phyloP scores from a whole-genome alignment of 2,329 filamentous ascomycete genomes.

The Cordyceps fumosorosea region DNA sequence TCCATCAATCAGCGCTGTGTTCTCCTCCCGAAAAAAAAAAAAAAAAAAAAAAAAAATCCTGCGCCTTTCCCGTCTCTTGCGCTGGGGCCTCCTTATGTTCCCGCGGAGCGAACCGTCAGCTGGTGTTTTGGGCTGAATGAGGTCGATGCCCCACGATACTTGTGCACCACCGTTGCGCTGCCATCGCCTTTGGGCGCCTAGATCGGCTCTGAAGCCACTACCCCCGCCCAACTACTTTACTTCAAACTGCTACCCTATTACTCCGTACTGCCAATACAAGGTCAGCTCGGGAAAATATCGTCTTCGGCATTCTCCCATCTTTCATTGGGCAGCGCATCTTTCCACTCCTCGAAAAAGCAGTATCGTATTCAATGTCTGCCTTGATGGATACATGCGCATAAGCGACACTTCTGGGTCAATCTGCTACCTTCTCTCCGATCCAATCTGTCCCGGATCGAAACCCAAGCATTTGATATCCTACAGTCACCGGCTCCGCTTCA shows the following conservation, averaged over 20 bases:
- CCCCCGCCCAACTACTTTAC: not conserved
- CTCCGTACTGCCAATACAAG: too few species aligned
- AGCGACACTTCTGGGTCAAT: not conserved
- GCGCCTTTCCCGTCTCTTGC: not conserved
- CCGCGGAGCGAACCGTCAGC: conserved; percentile 4
- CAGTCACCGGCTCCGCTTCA: not conserved
- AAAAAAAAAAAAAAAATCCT: not conserved
- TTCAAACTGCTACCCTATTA: not conserved
- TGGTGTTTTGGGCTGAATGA: not conserved
- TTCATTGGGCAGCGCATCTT: not conserved
- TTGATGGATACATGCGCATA: not conserved
- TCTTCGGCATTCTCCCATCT: too few species aligned
- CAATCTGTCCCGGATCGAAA: not conserved
- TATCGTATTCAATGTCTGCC: not conserved
- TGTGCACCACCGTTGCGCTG: conserved; percentile 1
- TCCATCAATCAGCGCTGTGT: conserved; percentile 4
- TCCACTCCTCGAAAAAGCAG: not conserved
- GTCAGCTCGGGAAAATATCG: too few species aligned
- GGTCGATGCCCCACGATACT: not conserved
- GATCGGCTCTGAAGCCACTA: not conserved
- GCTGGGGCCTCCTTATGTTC: not conserved
- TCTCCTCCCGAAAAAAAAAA: not conserved
- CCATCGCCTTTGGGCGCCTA: not conserved
- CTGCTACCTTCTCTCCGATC: not conserved
- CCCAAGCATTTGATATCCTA: not conserved